phyloP scores from a whole-genome alignment of 139 green algal species.

The Closterium sp. region DNA sequence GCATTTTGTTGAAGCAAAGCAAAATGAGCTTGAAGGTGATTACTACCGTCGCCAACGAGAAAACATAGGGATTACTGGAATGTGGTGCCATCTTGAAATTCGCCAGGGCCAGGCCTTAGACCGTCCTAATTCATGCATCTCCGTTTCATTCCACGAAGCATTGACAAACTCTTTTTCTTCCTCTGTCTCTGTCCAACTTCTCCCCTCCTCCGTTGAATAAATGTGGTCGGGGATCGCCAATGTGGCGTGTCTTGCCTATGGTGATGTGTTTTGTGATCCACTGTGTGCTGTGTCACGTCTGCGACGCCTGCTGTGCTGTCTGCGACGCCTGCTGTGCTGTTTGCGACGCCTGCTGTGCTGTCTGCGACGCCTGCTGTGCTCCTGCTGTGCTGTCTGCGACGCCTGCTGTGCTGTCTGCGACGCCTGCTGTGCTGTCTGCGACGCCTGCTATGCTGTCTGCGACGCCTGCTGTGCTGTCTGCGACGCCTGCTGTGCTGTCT shows the following conservation, averaged over 20 bases:
- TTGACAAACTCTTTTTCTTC: background rate
- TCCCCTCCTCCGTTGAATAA: background rate
- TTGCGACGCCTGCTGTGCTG: background rate
- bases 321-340: background rate
- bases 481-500: background rate
- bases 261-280: background rate
- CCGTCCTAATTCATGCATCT: background rate
- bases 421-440: background rate
- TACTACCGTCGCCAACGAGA: too few species aligned
- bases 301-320: too few species aligned
- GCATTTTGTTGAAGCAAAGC: too few species aligned
- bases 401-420: background rate
- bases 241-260: background rate
- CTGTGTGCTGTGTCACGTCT: background rate
- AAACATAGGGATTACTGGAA: too few species aligned
- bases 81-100: too few species aligned
- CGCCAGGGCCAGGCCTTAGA: too few species aligned
- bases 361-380: background rate
- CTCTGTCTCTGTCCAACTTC: background rate
- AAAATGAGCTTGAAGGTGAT: too few species aligned
- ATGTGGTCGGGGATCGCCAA: background rate
- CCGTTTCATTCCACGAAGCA: background rate
- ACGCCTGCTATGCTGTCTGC: background rate
- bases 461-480: background rate
- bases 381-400: background rate